Percentiles rank a stretch among this genome's conserved stretches.
These are phyloP conservation scores for cucumber (Cucumis sativus) DNA, from an alignment of 306 rosid genomes.

Conservation along the genomic window DNA sequence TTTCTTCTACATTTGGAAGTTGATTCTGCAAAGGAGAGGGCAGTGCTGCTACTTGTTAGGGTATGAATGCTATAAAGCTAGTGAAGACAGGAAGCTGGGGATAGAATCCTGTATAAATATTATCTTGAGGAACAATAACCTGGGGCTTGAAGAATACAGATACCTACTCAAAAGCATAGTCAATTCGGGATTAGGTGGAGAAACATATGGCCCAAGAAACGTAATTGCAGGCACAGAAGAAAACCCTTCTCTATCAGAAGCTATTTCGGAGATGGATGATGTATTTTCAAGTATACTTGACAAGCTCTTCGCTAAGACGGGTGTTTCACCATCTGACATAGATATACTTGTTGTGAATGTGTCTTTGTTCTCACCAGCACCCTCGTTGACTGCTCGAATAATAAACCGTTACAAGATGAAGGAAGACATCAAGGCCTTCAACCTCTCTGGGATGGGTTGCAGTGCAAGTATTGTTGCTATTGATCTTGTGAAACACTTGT, in stretches of 20 bases:
- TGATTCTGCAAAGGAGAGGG: slow-evolving; percentile 30
- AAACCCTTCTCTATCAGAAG: slow-evolving; percentile 22
- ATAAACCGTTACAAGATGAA: slow-evolving; percentile 71
- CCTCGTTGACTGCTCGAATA: slow-evolving; percentile 59
- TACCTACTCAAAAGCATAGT: slow-evolving; percentile 52
- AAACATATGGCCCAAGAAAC: slow-evolving; percentile 57
- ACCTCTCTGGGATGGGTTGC: slow-evolving; percentile 88
- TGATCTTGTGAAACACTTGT: slow-evolving; percentile 55
- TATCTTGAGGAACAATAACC: slow-evolving; percentile 37
- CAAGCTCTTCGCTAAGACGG: slow-evolving; percentile 30
- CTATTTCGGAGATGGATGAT: slow-evolving; percentile 52
- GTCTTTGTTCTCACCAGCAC: slow-evolving; percentile 57
- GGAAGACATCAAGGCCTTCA: slow-evolving; percentile 43
- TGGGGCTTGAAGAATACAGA: slow-evolving; percentile 52
- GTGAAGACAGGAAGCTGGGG: slow-evolving; percentile 38
- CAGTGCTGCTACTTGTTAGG: slow-evolving; percentile 57
- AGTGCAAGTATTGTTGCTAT: slow-evolving; percentile 64
- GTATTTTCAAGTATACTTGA: slow-evolving; percentile 61
- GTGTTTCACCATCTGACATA: slow-evolving; percentile 43
- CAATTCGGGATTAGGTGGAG: slow-evolving; percentile 68
- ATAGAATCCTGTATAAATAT: slow-evolving; percentile 32
- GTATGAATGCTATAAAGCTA: slow-evolving; percentile 58
- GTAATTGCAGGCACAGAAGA: slow-evolving; percentile 44
- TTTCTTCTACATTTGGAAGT: slow-evolving; percentile 16
- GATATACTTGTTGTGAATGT: slow-evolving; percentile 78